These are phyloP conservation scores for Aschersonia sp. DNA, from an alignment of 2,329 filamentous ascomycete genomes.

Conservation along the genomic window DNA sequence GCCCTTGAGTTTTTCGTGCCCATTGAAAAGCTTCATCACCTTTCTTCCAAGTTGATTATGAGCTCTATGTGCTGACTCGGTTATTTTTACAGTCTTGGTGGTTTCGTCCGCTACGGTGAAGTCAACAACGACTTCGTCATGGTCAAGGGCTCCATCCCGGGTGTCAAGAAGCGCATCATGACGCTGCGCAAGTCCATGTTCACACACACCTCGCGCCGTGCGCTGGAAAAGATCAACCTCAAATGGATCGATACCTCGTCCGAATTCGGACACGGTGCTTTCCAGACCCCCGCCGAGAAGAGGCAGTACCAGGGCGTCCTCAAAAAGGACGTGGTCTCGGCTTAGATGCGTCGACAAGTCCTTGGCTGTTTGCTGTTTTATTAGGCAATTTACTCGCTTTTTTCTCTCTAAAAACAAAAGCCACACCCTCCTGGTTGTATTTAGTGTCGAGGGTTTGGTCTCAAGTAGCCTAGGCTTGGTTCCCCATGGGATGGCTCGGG, in stretches of 20 bases:
- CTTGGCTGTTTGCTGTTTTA: too few relatives aligned
- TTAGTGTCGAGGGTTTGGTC: too few relatives aligned
- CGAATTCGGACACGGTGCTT: slow-evolving; percentile 99
- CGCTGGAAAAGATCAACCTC: slow-evolving; percentile 97
- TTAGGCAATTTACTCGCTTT: too few relatives aligned
- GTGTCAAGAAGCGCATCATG: slow-evolving; percentile 99
- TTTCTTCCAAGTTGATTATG: too few relatives aligned
- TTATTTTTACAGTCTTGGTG: slow-evolving; percentile 59
- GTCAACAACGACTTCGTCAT: slow-evolving; percentile 99
- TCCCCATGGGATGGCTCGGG: too few relatives aligned
- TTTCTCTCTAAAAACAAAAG: too few relatives aligned
- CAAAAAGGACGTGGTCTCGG: slow-evolving; percentile 78
- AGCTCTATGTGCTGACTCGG: not conserved
- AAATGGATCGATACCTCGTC: slow-evolving; percentile 99
- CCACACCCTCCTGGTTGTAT: too few relatives aligned
- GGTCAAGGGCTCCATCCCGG: slow-evolving; percentile 93
- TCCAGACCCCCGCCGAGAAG: slow-evolving; percentile 98
- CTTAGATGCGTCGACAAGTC: slow-evolving; percentile 16
- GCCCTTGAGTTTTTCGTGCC: slow-evolving; percentile 9
- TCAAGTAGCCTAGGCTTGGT: too few relatives aligned
- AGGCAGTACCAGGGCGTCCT: slow-evolving; percentile 92
- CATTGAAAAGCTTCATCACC: slow-evolving; percentile 10
- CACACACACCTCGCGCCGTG: slow-evolving; percentile 85
- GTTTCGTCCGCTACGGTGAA: slow-evolving; percentile 98
- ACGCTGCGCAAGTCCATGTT: slow-evolving; percentile 99